Evolutionary conservation across 2,329 filamentous ascomycete species (phyloP).

Genomic region (Periglandula ipomoeae): DNA sequence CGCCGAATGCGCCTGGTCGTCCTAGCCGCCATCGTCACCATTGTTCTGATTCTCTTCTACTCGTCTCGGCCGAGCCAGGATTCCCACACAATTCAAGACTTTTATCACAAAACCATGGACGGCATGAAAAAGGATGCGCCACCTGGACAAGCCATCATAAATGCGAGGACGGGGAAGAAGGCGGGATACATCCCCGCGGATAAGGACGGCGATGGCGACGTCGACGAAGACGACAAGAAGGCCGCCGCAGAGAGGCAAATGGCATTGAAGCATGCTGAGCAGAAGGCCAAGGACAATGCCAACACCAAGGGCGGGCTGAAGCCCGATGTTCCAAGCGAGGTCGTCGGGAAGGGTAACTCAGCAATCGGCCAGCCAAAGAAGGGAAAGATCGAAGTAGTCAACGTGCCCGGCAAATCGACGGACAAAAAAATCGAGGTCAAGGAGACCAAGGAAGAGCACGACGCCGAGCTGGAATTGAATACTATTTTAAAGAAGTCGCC

Average conservation of each 20-base stretch:
- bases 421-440: slow-evolving; percentile 18
- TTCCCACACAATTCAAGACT: slow-evolving; percentile 37
- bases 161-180: slow-evolving; percentile 28
- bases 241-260: slow-evolving; percentile 44
- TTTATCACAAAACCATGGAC: slow-evolving; percentile 51
- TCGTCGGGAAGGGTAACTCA: slow-evolving; percentile 51
- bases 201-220: slow-evolving; percentile 44
- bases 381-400: slow-evolving; percentile 16
- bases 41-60: slow-evolving; percentile 66
- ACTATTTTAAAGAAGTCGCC: slow-evolving; percentile 75
- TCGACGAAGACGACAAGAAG: slow-evolving; percentile 46
- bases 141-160: slow-evolving; percentile 29
- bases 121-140: slow-evolving; percentile 36
- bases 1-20: slow-evolving; percentile 61
- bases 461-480: slow-evolving; percentile 64
- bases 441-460: slow-evolving; percentile 50
- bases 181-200: slow-evolving; percentile 33
- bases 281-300: slow-evolving; percentile 58
- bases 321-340: slow-evolving; percentile 47
- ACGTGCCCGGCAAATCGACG: slow-evolving; percentile 2
- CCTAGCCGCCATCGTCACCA: slow-evolving; percentile 52
- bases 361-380: slow-evolving; percentile 39
- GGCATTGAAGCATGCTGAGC: slow-evolving; percentile 58
- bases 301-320: slow-evolving; percentile 27
- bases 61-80: slow-evolving; percentile 47